Percentiles rank a stretch among this genome's conserved stretches.
These are phyloP conservation scores for Epichloe bromicola DNA, from an alignment of 2,329 filamentous ascomycete genomes.

Conservation along the genomic window DNA sequence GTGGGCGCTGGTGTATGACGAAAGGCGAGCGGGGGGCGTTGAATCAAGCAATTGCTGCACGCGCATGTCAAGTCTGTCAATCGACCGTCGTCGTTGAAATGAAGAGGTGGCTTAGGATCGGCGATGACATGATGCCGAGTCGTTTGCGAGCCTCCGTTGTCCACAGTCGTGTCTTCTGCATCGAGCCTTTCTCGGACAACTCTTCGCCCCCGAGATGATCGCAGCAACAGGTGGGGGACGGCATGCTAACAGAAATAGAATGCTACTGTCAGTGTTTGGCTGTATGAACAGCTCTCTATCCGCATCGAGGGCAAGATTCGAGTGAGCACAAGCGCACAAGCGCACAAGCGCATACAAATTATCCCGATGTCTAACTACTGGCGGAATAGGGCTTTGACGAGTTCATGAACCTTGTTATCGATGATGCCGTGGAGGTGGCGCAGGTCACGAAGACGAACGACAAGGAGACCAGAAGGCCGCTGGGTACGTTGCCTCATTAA, in stretches of 20 bases:
- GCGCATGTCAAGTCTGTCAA: not conserved
- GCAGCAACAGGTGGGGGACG: constrained; percentile 9
- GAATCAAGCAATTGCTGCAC: not conserved
- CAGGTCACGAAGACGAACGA: constrained; percentile 66
- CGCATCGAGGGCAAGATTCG: constrained; percentile 94
- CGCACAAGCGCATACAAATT: too few species aligned
- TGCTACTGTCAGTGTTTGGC: constrained; percentile 83
- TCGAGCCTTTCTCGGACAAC: not conserved
- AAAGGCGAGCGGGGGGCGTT: not conserved
- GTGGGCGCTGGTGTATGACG: not conserved
- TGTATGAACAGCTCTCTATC: constrained; percentile 90
- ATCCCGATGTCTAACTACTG: not conserved
- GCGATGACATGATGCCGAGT: too few species aligned
- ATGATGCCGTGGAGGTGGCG: constrained; percentile 88
- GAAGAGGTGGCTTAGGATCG: too few species aligned
- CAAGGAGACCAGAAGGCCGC: constrained; percentile 61
- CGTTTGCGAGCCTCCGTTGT: too few species aligned
- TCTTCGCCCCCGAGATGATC: not conserved
- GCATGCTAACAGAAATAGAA: constrained; percentile 34
- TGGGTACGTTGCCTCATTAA: constrained; percentile 47
- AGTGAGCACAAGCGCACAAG: constrained; percentile 38
- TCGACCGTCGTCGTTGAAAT: too few species aligned
- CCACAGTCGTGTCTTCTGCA: too few species aligned
- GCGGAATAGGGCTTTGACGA: constrained; percentile 76
- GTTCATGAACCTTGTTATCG: constrained; percentile 97